Base-by-base conservation (phyloP, 768 basidiomycete species). In the Artomyces pyxidatus region DNA sequence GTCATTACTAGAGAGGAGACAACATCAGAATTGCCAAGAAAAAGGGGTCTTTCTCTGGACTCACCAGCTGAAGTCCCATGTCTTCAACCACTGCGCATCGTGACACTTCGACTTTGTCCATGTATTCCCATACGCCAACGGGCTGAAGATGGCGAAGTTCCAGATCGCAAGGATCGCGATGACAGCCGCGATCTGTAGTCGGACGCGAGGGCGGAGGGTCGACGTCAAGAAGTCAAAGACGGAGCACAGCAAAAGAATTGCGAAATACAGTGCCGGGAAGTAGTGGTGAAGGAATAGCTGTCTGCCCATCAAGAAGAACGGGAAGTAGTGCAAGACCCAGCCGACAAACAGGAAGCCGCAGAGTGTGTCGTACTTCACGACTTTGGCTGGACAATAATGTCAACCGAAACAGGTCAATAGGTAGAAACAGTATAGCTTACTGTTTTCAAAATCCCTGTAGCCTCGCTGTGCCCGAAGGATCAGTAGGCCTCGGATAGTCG, bases 281-380 rank as follows among this genome's bases (percentile, higher is more conserved):
- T 98, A 98, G 69, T 98, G 96, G 63, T 98, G 95, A 21, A 99
- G 68, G 78, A 99, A 99, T 40, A 98, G 83, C 61, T 99, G 96
- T 19, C 96, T 91, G 37, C 77, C 71, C 95, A 98, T 98, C 56
- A 98, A 72, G 80, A 83, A 98, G 79, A 99, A 99, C 12, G 96
- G 96, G 62, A 89, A 75, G 68, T 96, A 98, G 70, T 98, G 96
- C 28, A 99, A 62, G 22, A 72, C 71, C 91, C 95, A 99, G 41
- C 91, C 93, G 27, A 90, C 65, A 71, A 91, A 85, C 49, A 97
- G 78, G 79, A 97, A 96, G 0, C 85, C 86, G 53, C 91, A 92
- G 1, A 95, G 70, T 22, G 80, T 67, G 65, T 97, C 93, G 66
- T 98, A 98, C 67, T 94, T 94, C 38, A 86, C 82, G 38, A 95